A percentile compares a stretch with the other conserved stretches of the same genome.
Evolutionary conservation across 2,329 filamentous ascomycete species (phyloP).

Genomic region (Lecanicillium sp.): DNA sequence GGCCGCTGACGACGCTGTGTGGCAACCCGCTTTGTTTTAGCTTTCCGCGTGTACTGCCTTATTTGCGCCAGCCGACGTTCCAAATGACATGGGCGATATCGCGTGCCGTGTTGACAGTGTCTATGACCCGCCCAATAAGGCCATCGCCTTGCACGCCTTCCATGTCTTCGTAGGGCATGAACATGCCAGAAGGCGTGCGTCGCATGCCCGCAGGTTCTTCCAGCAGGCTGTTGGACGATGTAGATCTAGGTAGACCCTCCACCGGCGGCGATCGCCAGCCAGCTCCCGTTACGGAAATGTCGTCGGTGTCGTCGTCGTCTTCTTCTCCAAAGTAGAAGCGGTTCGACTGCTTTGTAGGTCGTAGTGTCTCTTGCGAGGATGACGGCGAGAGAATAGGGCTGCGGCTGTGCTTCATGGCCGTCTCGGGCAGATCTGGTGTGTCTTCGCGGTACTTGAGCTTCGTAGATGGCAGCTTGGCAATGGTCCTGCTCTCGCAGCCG

Average conservation of each 20-base stretch:
- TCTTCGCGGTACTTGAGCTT: constrained; percentile 80
- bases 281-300: constrained; percentile 19
- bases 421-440: constrained; percentile 58
- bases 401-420: constrained; percentile 54
- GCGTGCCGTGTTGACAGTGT: constrained; percentile 68
- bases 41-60: constrained; percentile 10
- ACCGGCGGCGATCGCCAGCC: constrained; percentile 24
- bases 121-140: constrained; percentile 70
- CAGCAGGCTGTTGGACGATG: constrained; percentile 41
- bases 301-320: constrained; percentile 45
- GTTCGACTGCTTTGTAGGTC: constrained; percentile 59
- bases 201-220: constrained; percentile 56
- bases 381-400: constrained; percentile 58
- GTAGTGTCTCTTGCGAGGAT: constrained; percentile 74
- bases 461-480: constrained; percentile 80
- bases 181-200: constrained; percentile 79
- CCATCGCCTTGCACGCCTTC: constrained; percentile 54
- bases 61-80: constrained; percentile 61
- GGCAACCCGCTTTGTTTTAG: neutral
- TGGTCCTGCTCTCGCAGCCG: constrained; percentile 69
- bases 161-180: constrained; percentile 78
- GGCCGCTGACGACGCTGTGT: too few relatives aligned
- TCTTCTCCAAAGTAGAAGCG: constrained; percentile 55
- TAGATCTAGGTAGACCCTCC: constrained; percentile 34
- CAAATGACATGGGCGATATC: constrained; percentile 66